phyloP scores from a whole-genome alignment of 2,329 filamentous ascomycete genomes.

The Monilinia fructicola region DNA sequence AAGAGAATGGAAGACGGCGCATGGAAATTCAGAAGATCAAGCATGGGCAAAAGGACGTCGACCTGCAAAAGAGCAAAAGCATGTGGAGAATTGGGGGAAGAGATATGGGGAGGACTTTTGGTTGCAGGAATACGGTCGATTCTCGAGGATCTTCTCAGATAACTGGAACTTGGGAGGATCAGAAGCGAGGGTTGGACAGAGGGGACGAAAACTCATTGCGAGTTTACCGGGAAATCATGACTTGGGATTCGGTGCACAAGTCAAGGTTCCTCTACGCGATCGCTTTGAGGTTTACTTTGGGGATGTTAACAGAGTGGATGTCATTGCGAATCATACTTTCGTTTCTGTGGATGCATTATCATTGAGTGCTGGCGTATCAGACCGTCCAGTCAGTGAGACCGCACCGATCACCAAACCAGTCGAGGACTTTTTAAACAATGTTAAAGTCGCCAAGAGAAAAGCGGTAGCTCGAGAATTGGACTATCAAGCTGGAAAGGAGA shows the following conservation, averaged over 20 bases:
- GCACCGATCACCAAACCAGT: conserved; percentile 73
- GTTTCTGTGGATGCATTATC: conserved; percentile 89
- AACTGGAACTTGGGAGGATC: conserved; percentile 61
- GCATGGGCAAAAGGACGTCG: conserved; percentile 55
- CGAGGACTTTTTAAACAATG: conserved; percentile 69
- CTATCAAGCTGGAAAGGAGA: conserved; percentile 57
- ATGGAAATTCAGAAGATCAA: conserved; percentile 59
- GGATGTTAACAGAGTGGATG: conserved; percentile 83
- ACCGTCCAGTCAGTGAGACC: conserved; percentile 43
- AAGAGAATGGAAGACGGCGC: conserved; percentile 82
- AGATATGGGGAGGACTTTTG: conserved; percentile 81
- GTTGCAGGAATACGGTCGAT: conserved; percentile 82
- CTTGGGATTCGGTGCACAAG: conserved; percentile 81
- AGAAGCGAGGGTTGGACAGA: conserved; percentile 56
- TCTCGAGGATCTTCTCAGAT: conserved; percentile 79
- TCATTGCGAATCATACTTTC: conserved; percentile 93
- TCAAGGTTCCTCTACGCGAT: conserved; percentile 76
- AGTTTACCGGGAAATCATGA: conserved; percentile 95
- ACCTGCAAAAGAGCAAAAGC: conserved; percentile 52
- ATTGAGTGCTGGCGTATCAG: conserved; percentile 67
- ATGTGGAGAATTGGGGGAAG: conserved; percentile 66
- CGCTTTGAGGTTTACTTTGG: conserved; percentile 89
- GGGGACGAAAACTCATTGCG: conserved; percentile 74
- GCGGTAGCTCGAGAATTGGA: conserved; percentile 68
- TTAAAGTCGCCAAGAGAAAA: conserved; percentile 64